Evolutionary conservation across 73 alveolate genomes (phyloP), one percentile per base, ranked within the genome.

Genomic region (Symbiodinium pilosum): DNA sequence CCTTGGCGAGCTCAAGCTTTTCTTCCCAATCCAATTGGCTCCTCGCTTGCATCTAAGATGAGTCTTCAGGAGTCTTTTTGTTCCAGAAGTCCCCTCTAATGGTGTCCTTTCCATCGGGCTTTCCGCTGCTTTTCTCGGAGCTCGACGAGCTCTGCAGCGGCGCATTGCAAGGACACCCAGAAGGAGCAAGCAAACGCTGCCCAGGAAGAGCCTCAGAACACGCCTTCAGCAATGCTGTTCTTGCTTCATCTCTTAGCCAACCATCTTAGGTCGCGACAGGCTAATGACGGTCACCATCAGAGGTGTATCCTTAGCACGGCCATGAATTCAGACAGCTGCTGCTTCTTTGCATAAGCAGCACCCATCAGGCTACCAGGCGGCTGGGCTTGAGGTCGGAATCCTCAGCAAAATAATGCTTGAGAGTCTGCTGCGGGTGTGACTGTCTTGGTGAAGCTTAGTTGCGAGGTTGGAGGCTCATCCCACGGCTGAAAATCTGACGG

Each of bases 1-100:
- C 81, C 81, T 64, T 64, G 81, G 81, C 81, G 81, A 64, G 81
- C 34, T 64, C 12, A 38, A 64, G 81, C 39, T 64, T 64, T 38
- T 64, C 81, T 38, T 64, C 81, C 81, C 81, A 64, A 20, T 64
- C 81, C 38, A 64, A 38, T 28, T 64, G 81, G 81, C 81, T 64
- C 81, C 81, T 64, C 32, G 73, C 73, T 3, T 1, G n/a, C 4
- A 54, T 54, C n/a, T n/a, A n/a, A n/a, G n/a, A n/a, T n/a, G n/a
- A n/a, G n/a, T n/a, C n/a, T n/a, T n/a, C n/a, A n/a, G n/a, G n/a
- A n/a, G n/a, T n/a, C n/a, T n/a, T n/a, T n/a, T n/a, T n/a, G n/a
- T n/a, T n/a, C n/a, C n/a, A n/a, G n/a, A n/a, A n/a, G n/a, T n/a
- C n/a, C n/a, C n/a, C n/a, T n/a, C n/a, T n/a, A n/a, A n/a, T n/a